Base-by-base conservation (phyloP, 306 rosid genomes). In the Cajanus cajan region DNA sequence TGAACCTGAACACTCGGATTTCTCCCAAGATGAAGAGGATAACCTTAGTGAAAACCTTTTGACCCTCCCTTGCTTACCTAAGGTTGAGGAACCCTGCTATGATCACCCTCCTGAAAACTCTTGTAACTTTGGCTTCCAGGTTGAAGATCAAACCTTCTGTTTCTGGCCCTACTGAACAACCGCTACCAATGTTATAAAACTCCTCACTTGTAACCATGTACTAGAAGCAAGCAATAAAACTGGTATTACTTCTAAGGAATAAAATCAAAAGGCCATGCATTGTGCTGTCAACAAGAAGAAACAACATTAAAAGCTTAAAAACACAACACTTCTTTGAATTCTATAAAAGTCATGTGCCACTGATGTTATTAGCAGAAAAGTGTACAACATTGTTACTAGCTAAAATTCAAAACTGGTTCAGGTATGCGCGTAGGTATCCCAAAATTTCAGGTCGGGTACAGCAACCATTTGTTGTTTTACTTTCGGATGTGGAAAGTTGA, bases 11-110 rank as follows among this genome's bases (percentile, higher is more conserved):
- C 86, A 85, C 31, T 90, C 96, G 1, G 94, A 93, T 86, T 89
- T 88, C 86, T 90, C 96, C 48, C 96, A 85, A 25, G 94, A 88
- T 68, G 92, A 93, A 79, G 96, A 93, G 18, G 94, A 89, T 73
- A 71, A 87, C 71, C 78, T 83, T 43, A 72, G 86, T 63, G 78
- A 74, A 70, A 85, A 73, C 47, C 81, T 88, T 37, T 82, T 89
- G 74, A 87, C 84, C 3, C 83, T 85, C 7, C 81, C 87, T 7
- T 73, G 39, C 73, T 83, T 87, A 10, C 85, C 87, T 2, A 91
- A 90, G 69, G 81, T 85, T 19, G 96, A 90, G 79, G 92, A 85
- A 18, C 62, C 73, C 25, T 86, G 85, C 55, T 90, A 80, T 52
- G 90, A 87, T 34, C 76, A 87, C 8, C 85, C 88, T 9, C 82